Evolutionary conservation across 352 stramenopile species (phyloP).

Genomic region (Globisporangium parvum): DNA sequence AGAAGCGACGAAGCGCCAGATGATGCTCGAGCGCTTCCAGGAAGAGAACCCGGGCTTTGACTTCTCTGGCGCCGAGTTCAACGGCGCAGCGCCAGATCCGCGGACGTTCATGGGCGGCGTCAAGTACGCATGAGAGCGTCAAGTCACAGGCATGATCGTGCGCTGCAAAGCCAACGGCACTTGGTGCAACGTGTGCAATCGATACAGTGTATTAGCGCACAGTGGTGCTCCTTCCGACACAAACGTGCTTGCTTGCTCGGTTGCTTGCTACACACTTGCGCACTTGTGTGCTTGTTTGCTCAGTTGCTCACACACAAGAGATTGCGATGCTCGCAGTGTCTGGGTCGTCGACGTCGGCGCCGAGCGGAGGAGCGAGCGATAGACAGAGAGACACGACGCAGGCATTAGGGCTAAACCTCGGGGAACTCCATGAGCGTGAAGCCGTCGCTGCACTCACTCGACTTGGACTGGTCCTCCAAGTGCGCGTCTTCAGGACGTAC

Average conservation of each 20-base stretch:
- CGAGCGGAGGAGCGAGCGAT: not conserved
- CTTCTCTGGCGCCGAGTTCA: slow-evolving; percentile 97
- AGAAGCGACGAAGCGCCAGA: slow-evolving; percentile 92
- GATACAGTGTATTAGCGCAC: no score
- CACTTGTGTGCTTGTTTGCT: no score
- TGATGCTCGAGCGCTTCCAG: slow-evolving; percentile 98
- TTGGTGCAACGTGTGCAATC: not conserved
- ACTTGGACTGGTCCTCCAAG: slow-evolving; percentile 56
- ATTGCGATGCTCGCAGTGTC: not conserved
- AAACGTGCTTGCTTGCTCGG: no score
- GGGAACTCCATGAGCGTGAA: slow-evolving; percentile 69
- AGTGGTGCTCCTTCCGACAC: no score
- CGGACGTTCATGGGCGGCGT: slow-evolving; percentile 97
- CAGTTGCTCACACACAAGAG: not conserved
- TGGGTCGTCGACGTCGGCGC: not conserved
- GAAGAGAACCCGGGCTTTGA: slow-evolving; percentile 98
- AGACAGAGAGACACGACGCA: slow-evolving; percentile 11
- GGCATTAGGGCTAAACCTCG: slow-evolving; percentile 47
- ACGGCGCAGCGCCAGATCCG: slow-evolving; percentile 93
- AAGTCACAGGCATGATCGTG: no score
- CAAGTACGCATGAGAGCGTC: slow-evolving; percentile 70
- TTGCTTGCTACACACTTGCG: no score
- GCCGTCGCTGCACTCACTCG: slow-evolving; percentile 80
- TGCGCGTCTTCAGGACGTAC: slow-evolving; percentile 23
- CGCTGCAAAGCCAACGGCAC: no score